Base-by-base conservation (phyloP, 805 yeast genomes). In the Priceomyces carsonii region DNA sequence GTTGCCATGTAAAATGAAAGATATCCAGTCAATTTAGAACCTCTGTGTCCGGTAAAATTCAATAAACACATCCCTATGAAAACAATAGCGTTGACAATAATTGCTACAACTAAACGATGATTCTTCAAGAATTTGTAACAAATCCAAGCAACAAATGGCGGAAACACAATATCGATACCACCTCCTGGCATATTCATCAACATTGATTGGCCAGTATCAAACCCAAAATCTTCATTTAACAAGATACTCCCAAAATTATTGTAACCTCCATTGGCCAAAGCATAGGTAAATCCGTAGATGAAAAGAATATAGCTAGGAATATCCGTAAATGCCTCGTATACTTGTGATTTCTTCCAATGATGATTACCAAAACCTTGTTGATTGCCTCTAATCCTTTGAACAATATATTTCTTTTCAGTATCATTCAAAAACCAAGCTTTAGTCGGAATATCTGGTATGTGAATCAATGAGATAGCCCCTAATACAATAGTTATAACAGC, bases 401-500 rank as follows among this genome's bases (percentile, higher is more conserved):
- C 69, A 4, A 61, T 62, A 9, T 59, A 26, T 29, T 16, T 3
- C 33, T 50, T 66, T 36, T 67, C 74, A 23, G 49, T 47, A 5
- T 57, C 61, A 26, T 41, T 57, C 43, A 69, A 53, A 36, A 64
- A 66, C 67, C 69, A 61, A 6, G 73, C 72, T 9, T 34, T 39
- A 9, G 66, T 44, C 6, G 67, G 67, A 14, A 45, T 39, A 39
- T 57, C 56, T 6, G 68, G 68, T 5, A 82, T 50, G 53, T 75
- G 76, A 35, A 76, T 43, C 28, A 55, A 55, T 39, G 78, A 64
- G 8, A 70, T 33, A 8, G 72, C 33, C 6, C 84, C 85, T 10
- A 77, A 47, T 9, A 71, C 50, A 7, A 79, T 55, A 2, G 87
- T 80, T 39, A 78, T 66, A 6, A 67, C 51, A 10, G 93, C 95